phyloP scores from a whole-genome alignment of 2,329 filamentous ascomycete genomes.

The Fusarium chlamydosporum region DNA sequence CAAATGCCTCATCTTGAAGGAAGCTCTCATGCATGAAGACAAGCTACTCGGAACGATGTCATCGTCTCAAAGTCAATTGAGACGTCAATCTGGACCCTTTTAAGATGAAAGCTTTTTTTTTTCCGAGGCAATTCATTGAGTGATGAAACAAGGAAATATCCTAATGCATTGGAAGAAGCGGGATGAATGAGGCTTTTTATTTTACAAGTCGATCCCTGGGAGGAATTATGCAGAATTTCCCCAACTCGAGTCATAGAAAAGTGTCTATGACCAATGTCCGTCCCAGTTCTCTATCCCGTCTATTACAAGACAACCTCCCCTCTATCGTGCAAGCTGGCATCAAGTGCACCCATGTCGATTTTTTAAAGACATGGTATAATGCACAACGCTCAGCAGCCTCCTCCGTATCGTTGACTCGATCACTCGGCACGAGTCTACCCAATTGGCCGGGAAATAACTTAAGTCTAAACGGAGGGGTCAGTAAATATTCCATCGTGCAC shows the following conservation, averaged over 20 bases:
- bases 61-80: constrained; percentile 46
- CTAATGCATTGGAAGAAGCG: constrained; percentile 54
- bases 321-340: constrained; percentile 55
- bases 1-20: constrained; percentile 50
- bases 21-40: constrained; percentile 30
- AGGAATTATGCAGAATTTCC: constrained; percentile 54
- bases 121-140: constrained; percentile 14
- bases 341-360: constrained; percentile 48
- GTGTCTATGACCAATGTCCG: constrained; percentile 52
- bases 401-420: constrained; percentile 55
- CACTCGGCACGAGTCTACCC: constrained; percentile 56
- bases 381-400: constrained; percentile 50
- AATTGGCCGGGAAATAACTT: constrained; percentile 54
- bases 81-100: constrained; percentile 23
- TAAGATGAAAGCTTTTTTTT: constrained; percentile 15
- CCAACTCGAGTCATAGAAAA: constrained; percentile 56
- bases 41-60: constrained; percentile 27
- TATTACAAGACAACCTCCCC: constrained; percentile 58
- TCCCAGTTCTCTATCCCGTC: constrained; percentile 60
- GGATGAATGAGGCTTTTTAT: constrained; percentile 61
- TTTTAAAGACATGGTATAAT: constrained; percentile 50
- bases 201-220: constrained; percentile 59
- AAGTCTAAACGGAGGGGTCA: constrained; percentile 53
- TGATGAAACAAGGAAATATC: constrained; percentile 49
- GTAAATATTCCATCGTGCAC: constrained; percentile 1